Evolutionary conservation across 2,329 filamentous ascomycete species (phyloP).

Genomic region (Fusarium cicatricum): DNA sequence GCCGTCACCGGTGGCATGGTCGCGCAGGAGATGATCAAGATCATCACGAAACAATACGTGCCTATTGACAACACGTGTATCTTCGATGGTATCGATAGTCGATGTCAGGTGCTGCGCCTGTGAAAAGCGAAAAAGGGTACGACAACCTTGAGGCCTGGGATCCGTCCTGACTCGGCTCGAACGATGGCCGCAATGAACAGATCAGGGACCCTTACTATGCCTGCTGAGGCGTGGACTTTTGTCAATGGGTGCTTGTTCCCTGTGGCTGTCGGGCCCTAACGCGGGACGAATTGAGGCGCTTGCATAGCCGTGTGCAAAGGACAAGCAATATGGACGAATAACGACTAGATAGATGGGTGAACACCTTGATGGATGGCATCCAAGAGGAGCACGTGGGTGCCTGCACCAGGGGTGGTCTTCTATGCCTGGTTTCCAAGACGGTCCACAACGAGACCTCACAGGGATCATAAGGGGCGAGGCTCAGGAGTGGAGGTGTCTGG

Average conservation of each 20-base stretch:
- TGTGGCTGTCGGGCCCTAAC: not conserved
- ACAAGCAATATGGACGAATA: constrained; percentile 8
- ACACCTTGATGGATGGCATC: constrained; percentile 5
- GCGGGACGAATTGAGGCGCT: no score
- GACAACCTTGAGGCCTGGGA: no score
- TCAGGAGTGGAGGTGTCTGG: no score
- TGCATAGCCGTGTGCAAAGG: not conserved
- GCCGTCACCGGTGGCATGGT: constrained; percentile 89
- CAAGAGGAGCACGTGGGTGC: not conserved
- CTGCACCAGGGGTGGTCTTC: no score
- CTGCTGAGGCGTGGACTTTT: no score
- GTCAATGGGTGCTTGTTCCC: no score
- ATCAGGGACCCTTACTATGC: no score
- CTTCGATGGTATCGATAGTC: constrained; percentile 73
- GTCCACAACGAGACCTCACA: no score
- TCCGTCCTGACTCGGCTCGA: no score
- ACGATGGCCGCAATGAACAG: no score
- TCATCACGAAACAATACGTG: constrained; percentile 77
- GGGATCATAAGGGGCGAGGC: no score
- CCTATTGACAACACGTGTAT: constrained; percentile 76
- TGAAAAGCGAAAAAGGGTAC: constrained; percentile 37
- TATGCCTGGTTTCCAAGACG: no score
- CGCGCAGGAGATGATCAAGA: constrained; percentile 96
- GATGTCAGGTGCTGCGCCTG: constrained; percentile 65
- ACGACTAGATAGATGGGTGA: constrained; percentile 22